A percentile compares a stretch with the other conserved stretches of the same genome.
Conservation (phyloP, 768 basidiomycete species). For the Austroboletus eburneus region DNA sequence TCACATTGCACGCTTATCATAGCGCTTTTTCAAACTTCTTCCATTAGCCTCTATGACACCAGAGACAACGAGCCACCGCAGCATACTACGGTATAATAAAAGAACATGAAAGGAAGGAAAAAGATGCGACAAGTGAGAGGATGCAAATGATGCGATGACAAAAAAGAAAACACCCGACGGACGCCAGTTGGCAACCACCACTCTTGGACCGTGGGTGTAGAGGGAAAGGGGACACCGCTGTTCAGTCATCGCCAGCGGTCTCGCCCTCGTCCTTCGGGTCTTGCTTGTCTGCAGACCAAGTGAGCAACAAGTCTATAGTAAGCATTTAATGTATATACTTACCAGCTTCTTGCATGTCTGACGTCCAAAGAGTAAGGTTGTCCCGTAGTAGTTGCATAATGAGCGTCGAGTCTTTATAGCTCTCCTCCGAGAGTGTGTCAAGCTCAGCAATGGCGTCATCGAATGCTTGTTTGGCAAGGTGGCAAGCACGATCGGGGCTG, state of each 20-base stretch:
- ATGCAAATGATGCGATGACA: conserved; percentile 30
- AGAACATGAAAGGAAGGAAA: conserved; percentile 25
- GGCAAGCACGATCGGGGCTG: conserved; percentile 97
- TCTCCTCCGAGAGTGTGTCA: conserved; percentile 97
- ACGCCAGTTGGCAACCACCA: conserved; percentile 10
- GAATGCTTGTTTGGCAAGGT: conserved; percentile 98
- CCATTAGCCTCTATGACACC: conserved; percentile 31
- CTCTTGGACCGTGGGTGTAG: conserved; percentile 15
- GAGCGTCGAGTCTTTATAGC: conserved; percentile 98
- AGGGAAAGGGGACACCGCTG: conserved; percentile 9
- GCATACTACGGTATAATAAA: conserved; percentile 35
- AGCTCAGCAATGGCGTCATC: conserved; percentile 99
- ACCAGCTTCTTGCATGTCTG: conserved; percentile 95
- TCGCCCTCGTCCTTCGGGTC: conserved; percentile 71
- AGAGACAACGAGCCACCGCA: conserved; percentile 32
- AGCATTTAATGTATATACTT: conserved; percentile 33
- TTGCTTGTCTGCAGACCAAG: conserved; percentile 53
- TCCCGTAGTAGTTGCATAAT: conserved; percentile 97
- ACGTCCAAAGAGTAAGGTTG: conserved; percentile 97
- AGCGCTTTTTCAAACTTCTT: conserved; percentile 32
- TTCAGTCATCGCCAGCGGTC: conserved; percentile 63
- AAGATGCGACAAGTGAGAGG: conserved; percentile 32
- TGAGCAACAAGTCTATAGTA: conserved; percentile 9
- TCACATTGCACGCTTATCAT: too few species aligned
- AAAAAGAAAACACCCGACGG: conserved; percentile 14